Evolutionary conservation across 2,329 filamentous ascomycete genomes (phyloP).

Genomic region (Fusarium tupiense): DNA sequence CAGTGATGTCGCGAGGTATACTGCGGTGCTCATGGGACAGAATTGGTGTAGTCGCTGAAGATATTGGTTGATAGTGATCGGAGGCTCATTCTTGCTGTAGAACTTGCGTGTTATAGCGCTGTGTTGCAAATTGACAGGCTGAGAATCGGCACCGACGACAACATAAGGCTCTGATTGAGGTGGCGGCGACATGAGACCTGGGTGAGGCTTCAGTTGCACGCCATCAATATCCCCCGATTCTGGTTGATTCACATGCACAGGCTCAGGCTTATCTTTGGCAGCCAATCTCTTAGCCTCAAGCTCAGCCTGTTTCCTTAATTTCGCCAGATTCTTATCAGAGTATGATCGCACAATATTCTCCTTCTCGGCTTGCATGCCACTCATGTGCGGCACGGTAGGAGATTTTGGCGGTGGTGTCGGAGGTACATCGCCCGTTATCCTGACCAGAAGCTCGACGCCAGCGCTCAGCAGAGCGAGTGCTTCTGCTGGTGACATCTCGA

Average conservation of each 20-base stretch:
- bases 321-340: conserved; percentile 63
- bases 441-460: conserved; percentile 75
- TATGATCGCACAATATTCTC: conserved; percentile 67
- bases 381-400: conserved; percentile 73
- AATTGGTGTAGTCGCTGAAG: conserved; percentile 86
- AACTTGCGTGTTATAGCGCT: conserved; percentile 91
- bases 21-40: conserved; percentile 92
- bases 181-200: conserved; percentile 38
- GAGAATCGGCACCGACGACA: conserved; percentile 73
- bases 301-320: conserved; percentile 55
- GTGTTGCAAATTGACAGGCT: conserved; percentile 81
- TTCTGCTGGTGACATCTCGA: conserved; percentile 74
- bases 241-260: not conserved
- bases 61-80: conserved; percentile 85
- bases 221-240: conserved; percentile 60
- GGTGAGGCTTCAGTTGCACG: conserved; percentile 59
- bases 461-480: conserved; percentile 84
- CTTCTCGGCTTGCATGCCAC: conserved; percentile 70
- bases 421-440: conserved; percentile 79
- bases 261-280: conserved; percentile 23
- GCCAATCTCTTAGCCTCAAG: conserved; percentile 41
- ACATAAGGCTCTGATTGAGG: conserved; percentile 61
- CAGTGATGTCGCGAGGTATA: conserved; percentile 87
- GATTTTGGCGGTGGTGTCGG: conserved; percentile 77
- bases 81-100: conserved; percentile 87